Evolutionary conservation across 306 rosid genomes (phyloP).

Genomic region (Vachellia pachyceras): DNA sequence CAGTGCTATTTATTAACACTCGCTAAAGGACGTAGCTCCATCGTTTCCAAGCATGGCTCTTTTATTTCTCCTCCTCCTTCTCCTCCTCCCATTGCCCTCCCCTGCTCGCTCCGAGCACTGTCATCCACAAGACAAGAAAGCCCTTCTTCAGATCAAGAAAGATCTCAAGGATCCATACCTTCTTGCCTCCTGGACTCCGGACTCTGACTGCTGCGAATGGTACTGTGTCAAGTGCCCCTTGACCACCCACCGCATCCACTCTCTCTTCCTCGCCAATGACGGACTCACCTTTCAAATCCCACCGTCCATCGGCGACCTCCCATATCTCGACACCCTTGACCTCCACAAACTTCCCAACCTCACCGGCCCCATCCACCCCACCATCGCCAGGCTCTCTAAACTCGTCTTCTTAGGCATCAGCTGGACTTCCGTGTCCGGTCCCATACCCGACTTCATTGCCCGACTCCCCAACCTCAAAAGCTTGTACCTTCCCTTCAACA

Average conservation of each 20-base stretch:
- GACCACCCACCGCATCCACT: neutral
- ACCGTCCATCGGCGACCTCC: neutral
- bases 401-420: neutral
- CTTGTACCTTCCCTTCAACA: neutral
- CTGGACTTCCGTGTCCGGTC: conserved; percentile 1
- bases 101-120: neutral
- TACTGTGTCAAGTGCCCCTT: neutral
- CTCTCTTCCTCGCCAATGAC: neutral
- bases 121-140: neutral
- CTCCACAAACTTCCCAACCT: conserved; percentile 14
- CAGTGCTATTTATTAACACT: too few species aligned
- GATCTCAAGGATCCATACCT: conserved; percentile 1
- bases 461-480: neutral
- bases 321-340: neutral
- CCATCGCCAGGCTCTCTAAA: neutral
- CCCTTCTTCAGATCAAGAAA: conserved; percentile 1
- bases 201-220: neutral
- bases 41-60: neutral
- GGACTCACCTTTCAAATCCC: neutral
- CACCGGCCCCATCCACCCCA: neutral
- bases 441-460: neutral
- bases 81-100: neutral
- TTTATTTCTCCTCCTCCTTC: neutral
- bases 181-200: conserved; percentile 2
- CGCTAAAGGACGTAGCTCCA: neutral